Evolutionary conservation across 768 basidiomycete species (phyloP).

Genomic region (Auriscalpium microsporum): DNA sequence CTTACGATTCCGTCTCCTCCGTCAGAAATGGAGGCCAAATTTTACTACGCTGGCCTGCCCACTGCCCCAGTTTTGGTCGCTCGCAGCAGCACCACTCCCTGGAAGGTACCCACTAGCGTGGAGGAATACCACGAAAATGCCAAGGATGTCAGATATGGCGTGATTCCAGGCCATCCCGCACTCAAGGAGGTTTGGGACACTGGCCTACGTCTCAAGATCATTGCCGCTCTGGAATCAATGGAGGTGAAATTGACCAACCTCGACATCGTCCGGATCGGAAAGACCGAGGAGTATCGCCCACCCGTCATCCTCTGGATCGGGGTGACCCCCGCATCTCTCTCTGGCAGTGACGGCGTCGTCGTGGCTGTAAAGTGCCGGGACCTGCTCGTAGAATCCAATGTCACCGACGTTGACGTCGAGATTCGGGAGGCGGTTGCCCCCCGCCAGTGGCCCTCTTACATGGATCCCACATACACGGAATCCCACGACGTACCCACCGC

Average conservation of each 20-base stretch:
- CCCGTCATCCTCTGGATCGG: slow-evolving; percentile 27
- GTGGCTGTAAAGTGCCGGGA: slow-evolving; percentile 17
- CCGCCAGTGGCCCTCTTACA: too few relatives aligned
- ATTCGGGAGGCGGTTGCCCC: too few relatives aligned
- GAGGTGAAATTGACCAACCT: slow-evolving; percentile 15
- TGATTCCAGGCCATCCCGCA: slow-evolving; percentile 16
- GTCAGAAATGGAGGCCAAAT: slow-evolving; percentile 16
- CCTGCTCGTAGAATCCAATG: too few relatives aligned
- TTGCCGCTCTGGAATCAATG: slow-evolving; percentile 9
- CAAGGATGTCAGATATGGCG: slow-evolving; percentile 11
- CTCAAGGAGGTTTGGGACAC: slow-evolving; percentile 14
- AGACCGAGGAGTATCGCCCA: slow-evolving; percentile 8
- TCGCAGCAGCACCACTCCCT: slow-evolving; percentile 18
- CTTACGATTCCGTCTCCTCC: background rate
- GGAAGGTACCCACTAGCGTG: slow-evolving; percentile 16
- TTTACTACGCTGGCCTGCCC: slow-evolving; percentile 23
- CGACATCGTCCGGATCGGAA: slow-evolving; percentile 15
- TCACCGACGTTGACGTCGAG: too few relatives aligned
- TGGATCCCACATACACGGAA: too few relatives aligned
- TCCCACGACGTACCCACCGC: too few relatives aligned
- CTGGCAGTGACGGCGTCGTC: slow-evolving; percentile 19
- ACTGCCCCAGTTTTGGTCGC: slow-evolving; percentile 23
- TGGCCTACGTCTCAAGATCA: slow-evolving; percentile 7
- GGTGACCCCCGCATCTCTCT: slow-evolving; percentile 24
- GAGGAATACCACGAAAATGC: slow-evolving; percentile 21